A percentile compares a stretch with the other conserved stretches of the same genome.
Evolutionary conservation across 148 eudicot genomes (phyloP).

Genomic region (Camellia japonica): DNA sequence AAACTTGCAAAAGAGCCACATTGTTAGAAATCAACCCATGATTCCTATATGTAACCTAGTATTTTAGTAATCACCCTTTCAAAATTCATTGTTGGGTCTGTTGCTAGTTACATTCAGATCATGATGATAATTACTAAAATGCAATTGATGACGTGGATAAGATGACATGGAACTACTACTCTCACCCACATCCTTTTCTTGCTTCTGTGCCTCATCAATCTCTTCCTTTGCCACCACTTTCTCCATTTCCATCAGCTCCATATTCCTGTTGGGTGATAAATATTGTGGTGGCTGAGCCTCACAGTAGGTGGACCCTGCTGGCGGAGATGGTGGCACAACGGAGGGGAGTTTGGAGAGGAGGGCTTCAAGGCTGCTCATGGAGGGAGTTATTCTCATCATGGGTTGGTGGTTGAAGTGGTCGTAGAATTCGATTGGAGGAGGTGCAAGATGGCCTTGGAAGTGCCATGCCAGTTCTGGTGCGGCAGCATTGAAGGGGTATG

Average conservation of each 20-base stretch:
- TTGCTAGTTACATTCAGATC: constrained; percentile 52
- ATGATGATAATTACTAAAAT: constrained; percentile 28
- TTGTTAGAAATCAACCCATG: neutral
- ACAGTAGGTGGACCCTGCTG: constrained; percentile 17
- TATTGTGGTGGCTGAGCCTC: constrained; percentile 30
- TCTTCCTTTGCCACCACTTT: constrained; percentile 56
- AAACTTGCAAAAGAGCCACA: neutral
- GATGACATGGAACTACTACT: constrained; percentile 53
- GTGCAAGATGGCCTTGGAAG: constrained; percentile 23
- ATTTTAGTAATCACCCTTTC: neutral
- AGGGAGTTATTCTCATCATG: constrained; percentile 66
- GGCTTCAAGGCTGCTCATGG: constrained; percentile 95
- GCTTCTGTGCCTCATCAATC: constrained; percentile 13
- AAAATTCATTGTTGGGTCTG: constrained; percentile 43
- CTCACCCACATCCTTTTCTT: constrained; percentile 45
- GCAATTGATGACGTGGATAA: constrained; percentile 32
- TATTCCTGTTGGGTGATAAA: neutral
- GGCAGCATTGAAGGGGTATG: constrained; percentile 45
- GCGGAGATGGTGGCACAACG: constrained; percentile 49
- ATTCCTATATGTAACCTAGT: neutral
- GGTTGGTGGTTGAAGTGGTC: constrained; percentile 30
- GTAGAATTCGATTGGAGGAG: constrained; percentile 29
- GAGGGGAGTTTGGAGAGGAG: constrained; percentile 90
- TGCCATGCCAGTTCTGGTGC: constrained; percentile 31
- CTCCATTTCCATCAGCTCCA: constrained; percentile 33